Conservation (phyloP, 345 rosid species). For the Mangifera indica region DNA sequence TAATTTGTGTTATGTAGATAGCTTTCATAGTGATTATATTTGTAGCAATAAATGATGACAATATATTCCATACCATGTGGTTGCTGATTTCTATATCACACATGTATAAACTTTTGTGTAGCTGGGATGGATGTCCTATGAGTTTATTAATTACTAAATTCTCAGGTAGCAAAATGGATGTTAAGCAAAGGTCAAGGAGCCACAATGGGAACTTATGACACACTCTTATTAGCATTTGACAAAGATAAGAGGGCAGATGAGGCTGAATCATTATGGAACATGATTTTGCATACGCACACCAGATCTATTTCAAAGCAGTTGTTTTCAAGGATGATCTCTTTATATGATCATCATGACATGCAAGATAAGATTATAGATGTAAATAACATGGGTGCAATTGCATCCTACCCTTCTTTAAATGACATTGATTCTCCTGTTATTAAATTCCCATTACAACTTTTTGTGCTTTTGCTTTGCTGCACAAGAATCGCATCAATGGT, state of each 20-base stretch:
- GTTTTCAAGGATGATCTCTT: slow-evolving; percentile 79
- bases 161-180: slow-evolving; percentile 93
- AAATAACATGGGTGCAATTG: neutral
- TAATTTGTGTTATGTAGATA: no score
- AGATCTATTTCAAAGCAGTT: slow-evolving; percentile 81
- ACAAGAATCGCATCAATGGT: neutral
- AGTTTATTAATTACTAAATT: slow-evolving; percentile 21
- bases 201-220: slow-evolving; percentile 82
- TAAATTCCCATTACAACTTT: neutral
- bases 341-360: slow-evolving; percentile 75
- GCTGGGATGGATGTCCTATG: slow-evolving; percentile 4
- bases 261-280: slow-evolving; percentile 83
- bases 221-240: slow-evolving; percentile 79
- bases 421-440: neutral
- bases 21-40: no score
- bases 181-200: slow-evolving; percentile 92
- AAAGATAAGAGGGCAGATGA: slow-evolving; percentile 71
- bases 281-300: slow-evolving; percentile 64
- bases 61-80: neutral
- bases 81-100: neutral
- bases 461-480: neutral
- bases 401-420: neutral
- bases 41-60: no score
- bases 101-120: neutral
- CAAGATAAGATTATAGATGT: slow-evolving; percentile 75